Conservation (phyloP, 1,139 yeast genomes). For the Taphrina communis region DNA sequence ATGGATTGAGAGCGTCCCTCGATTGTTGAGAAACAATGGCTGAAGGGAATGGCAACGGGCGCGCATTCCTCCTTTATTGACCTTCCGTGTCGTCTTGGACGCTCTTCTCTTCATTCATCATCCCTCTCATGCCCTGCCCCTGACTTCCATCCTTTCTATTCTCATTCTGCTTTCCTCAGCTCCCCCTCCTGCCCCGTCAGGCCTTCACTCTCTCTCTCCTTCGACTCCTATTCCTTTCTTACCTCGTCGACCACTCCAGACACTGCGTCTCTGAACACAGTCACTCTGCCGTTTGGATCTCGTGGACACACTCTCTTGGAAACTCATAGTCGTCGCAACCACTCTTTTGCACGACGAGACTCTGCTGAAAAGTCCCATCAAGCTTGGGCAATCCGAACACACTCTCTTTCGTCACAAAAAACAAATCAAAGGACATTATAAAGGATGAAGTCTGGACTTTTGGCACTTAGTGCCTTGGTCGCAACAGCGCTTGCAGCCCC, state of each 20-base stretch:
- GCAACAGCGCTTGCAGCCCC: constrained; percentile 24
- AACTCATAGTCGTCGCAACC: not conserved
- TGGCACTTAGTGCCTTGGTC: constrained; percentile 17
- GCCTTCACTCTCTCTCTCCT: constrained; percentile 6
- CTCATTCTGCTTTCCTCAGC: not conserved
- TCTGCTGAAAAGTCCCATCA: not conserved
- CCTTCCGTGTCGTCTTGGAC: not conserved
- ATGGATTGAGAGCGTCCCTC: not conserved
- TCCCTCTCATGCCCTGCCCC: constrained; percentile 15
- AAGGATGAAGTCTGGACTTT: constrained; percentile 25
- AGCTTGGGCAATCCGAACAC: not conserved
- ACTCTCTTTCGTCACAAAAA: not conserved
- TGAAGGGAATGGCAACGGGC: constrained; percentile 3
- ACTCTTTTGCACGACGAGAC: constrained; percentile 9
- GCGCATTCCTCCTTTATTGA: constrained; percentile 31
- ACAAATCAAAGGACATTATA: not conserved
- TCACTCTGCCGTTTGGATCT: not conserved
- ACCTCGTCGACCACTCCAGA: constrained; percentile 4
- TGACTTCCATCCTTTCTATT: constrained; percentile 4
- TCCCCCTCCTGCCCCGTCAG: not conserved
- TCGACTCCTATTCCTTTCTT: not conserved
- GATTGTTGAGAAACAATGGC: constrained; percentile 15
- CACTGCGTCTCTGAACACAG: not conserved
- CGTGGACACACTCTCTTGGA: constrained; percentile 1
- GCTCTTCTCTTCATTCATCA: not conserved